phyloP scores from a whole-genome alignment of 805 yeast species.

The Yamadazyma akitaensis region DNA sequence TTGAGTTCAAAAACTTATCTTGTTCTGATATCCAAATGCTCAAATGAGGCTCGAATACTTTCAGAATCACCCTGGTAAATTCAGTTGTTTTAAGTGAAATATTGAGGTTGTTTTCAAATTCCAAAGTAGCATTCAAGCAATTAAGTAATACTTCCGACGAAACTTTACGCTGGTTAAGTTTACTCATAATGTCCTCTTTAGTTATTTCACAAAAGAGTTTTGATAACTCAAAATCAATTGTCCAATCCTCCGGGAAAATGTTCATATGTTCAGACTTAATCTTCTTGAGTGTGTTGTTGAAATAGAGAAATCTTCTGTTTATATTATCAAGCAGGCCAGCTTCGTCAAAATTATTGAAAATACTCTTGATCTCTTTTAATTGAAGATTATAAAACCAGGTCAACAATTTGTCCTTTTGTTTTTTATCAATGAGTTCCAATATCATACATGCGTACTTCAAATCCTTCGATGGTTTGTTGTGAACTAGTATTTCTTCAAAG shows the following conservation, averaged over 20 bases:
- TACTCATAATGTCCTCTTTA: slow-evolving; percentile 50
- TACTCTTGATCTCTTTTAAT: slow-evolving; percentile 68
- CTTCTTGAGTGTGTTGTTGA: slow-evolving; percentile 63
- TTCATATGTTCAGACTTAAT: slow-evolving; percentile 50
- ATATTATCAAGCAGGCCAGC: slow-evolving; percentile 93
- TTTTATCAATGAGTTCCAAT: slow-evolving; percentile 59
- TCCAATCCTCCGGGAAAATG: slow-evolving; percentile 72
- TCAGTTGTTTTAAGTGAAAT: slow-evolving; percentile 53
- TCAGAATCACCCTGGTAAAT: slow-evolving; percentile 48
- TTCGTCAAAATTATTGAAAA: slow-evolving; percentile 79
- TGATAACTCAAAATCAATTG: slow-evolving; percentile 59
- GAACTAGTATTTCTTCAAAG: slow-evolving; percentile 49
- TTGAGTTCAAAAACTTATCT: slow-evolving; percentile 57
- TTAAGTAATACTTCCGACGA: slow-evolving; percentile 65
- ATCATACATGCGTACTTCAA: slow-evolving; percentile 67
- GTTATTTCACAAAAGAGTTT: slow-evolving; percentile 66
- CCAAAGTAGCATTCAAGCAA: slow-evolving; percentile 72
- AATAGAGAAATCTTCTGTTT: slow-evolving; percentile 75
- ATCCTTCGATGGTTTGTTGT: slow-evolving; percentile 24
- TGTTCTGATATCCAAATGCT: slow-evolving; percentile 86
- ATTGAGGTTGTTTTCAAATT: slow-evolving; percentile 74
- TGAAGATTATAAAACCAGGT: slow-evolving; percentile 72
- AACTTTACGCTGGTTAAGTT: slow-evolving; percentile 32
- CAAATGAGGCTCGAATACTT: slow-evolving; percentile 80
- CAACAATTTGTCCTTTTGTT: slow-evolving; percentile 55